Evolutionary conservation across 2,329 filamentous ascomycete genomes (phyloP).

Genomic region (Aulographum hederae): DNA sequence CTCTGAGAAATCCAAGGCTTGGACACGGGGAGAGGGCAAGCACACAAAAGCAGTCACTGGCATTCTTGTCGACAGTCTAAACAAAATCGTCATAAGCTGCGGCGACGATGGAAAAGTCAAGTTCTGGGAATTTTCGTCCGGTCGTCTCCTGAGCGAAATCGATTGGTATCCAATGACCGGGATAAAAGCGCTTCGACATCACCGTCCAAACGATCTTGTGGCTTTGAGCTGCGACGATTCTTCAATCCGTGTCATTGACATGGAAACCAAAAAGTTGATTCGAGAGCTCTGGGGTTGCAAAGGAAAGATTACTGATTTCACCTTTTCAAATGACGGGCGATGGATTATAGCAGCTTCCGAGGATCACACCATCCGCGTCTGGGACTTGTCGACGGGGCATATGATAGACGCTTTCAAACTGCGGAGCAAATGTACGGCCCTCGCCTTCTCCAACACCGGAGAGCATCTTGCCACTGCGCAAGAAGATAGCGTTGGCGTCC

Average conservation of each 20-base stretch:
- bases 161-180: constrained; percentile 65
- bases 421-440: constrained; percentile 58
- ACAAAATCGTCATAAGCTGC: constrained; percentile 70
- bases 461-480: constrained; percentile 89
- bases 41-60: constrained; percentile 75
- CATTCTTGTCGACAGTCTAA: constrained; percentile 73
- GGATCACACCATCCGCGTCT: constrained; percentile 59
- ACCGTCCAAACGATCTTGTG: constrained; percentile 65
- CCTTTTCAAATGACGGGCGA: constrained; percentile 76
- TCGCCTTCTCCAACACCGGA: constrained; percentile 77
- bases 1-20: constrained; percentile 22
- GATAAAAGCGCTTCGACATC: constrained; percentile 63
- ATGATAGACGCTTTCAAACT: constrained; percentile 82
- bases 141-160: constrained; percentile 60
- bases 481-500: constrained; percentile 68
- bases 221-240: constrained; percentile 80
- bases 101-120: constrained; percentile 83
- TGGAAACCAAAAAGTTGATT: constrained; percentile 77
- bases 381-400: constrained; percentile 91
- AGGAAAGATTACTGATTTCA: constrained; percentile 9
- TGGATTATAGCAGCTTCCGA: constrained; percentile 84
- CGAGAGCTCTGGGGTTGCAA: constrained; percentile 72
- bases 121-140: constrained; percentile 92
- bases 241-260: constrained; percentile 74
- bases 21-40: constrained; percentile 40